Evolutionary conservation across 352 stramenopile genomes (phyloP), one percentile per base, ranked within the genome.

Genomic region (Phytophthora podocarpi): DNA sequence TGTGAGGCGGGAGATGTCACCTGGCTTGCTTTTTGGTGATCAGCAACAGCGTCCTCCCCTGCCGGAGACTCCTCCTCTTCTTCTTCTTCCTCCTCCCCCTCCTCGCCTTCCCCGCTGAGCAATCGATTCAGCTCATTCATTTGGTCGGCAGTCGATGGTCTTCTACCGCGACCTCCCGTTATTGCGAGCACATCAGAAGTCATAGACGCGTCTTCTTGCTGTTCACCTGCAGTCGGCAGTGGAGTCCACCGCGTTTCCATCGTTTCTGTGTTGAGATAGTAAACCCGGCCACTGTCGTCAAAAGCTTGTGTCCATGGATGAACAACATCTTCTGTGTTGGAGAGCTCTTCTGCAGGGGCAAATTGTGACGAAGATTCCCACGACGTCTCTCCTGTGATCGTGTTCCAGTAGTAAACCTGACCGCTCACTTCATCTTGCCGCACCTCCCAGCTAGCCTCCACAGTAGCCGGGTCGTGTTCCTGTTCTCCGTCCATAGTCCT

Each of bases 81-180:
- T 34, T 72, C 46, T 13, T 70, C 66, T 4, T 80, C 70, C 5
- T 72, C 61, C 3, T 64, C 67, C n/a, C n/a, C n/a, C n/a, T n/a
- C n/a, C n/a, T n/a, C n/a, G n/a, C n/a, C n/a, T 26, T 75, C 72
- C 1, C 80, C 80, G 43, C 72, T 89, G 1, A 87, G 64, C 28
- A 88, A 32, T 13, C 61, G 72, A 54, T 88, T 87, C 2, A 90
- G 57, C 20, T 82, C 61, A 10, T 72, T 59, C 74, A 90, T 87
- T 69, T 89, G 70, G 45, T 90, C 81, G 1, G 81, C 76, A 35
- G 80, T 90, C 2, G 75, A 85, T 7, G 76, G 67, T 20, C 76
- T 74, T 20, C 41, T 63, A 2, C 61, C 52, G 49, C 49, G 32
- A 31, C 51, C 58, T 55, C 58, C 45, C 6, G 58, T 56, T 48